Evolutionary conservation across 1,139 yeast species (phyloP), one percentile per base, ranked within the genome.

Genomic region (Yamadazyma dushanensis): DNA sequence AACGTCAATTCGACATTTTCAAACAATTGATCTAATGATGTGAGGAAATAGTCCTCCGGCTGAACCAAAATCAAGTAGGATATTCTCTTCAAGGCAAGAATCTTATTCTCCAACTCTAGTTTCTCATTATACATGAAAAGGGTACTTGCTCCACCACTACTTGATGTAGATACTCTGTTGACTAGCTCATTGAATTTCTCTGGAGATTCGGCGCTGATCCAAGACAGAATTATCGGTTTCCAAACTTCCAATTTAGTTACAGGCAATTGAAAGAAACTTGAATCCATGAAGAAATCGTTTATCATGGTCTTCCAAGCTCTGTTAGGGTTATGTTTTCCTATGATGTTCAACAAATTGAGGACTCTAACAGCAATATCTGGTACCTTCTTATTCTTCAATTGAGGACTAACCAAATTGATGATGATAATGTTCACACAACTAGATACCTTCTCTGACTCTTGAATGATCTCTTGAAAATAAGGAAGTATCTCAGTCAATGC

Each of bases 61-160:
- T 80, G 78, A 10, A 83, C 66, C 45, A 84, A 50, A 7, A 87
- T 50, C 38, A 90, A 54, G 46, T 78, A 86, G 0, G 85, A 64
- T 2, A 88, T 65, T 36, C 90, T 69, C 39, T 73, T 76, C 29
- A 87, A 51, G 22, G 76, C 69, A 40, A 63, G 56, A 4, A 72
- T 62, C 35, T 76, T 73, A 37, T 61, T 63, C 19, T 73, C 76
- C 21, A 79, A 63, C 45, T 83, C 92, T 13, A 83, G 78, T 43
- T 52, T 56, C 43, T 87, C 95, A 44, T 80, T 80, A 90, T 95
- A 85, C 28, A 76, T 79, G 57, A 86, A 85, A 18, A 84, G 65
- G 8, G 78, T 77, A 10, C 80, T 69, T 0, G 82, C 66, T 5
- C 81, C 63, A 1, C 80, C 61, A 32, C 59, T 56, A 19, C 73